A percentile compares a stretch with the other conserved stretches of the same genome.
Evolutionary conservation across 139 green algal genomes (phyloP).

Genomic region (Coelastrella sp.): DNA sequence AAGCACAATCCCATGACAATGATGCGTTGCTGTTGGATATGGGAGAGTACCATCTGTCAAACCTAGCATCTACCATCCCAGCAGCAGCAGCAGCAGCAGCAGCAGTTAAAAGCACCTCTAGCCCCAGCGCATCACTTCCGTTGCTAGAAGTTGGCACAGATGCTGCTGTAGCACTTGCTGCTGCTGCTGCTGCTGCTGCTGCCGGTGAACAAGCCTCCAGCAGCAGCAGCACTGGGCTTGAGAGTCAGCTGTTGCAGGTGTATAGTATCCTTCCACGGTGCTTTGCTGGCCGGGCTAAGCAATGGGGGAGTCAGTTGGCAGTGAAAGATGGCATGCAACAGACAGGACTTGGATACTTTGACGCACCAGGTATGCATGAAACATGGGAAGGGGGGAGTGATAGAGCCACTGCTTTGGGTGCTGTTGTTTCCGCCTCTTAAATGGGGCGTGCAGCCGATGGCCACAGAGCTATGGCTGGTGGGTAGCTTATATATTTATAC

Average conservation of each 20-base stretch:
- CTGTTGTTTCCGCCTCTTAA: too few species aligned
- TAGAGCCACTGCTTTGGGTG: too few species aligned
- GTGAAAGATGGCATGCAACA: constrained; percentile 12
- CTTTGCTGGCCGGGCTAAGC: background rate
- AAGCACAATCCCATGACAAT: background rate
- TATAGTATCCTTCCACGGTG: constrained; percentile 30
- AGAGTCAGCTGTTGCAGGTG: background rate
- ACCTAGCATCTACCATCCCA: background rate
- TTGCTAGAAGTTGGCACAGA: background rate
- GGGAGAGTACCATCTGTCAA: constrained; percentile 1
- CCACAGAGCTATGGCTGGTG: too few species aligned
- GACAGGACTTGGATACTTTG: constrained; percentile 18
- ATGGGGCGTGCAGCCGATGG: too few species aligned
- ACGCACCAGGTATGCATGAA: constrained; percentile 32
- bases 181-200: background rate
- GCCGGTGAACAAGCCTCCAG: background rate
- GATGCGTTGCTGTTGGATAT: constrained; percentile 19
- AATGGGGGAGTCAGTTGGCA: background rate
- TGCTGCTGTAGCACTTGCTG: background rate
- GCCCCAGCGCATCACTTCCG: background rate
- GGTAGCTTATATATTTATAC: too few species aligned
- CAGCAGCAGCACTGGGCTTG: background rate
- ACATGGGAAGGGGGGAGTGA: too few species aligned
- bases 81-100: background rate
- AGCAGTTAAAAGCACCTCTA: background rate